A percentile compares a stretch with the other conserved stretches of the same genome.
Evolutionary conservation across 176 grass and related monocot genomes (phyloP).

Genomic region (Urochloa ruziziensis): DNA sequence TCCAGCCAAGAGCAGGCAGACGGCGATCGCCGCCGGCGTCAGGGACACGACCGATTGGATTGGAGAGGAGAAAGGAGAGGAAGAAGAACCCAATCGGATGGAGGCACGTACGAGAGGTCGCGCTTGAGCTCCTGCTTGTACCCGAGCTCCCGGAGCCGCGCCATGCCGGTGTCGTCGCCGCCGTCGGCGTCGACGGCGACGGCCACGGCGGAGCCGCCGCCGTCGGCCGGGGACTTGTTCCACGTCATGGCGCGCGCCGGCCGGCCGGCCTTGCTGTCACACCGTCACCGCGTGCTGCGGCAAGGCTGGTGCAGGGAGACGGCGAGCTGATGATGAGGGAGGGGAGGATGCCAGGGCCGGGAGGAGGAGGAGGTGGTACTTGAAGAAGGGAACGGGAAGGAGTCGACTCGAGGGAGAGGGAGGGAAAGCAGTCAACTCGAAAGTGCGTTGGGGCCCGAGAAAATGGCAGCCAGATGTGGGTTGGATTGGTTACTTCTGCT

Average conservation of each 20-base stretch:
- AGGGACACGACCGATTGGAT: not conserved
- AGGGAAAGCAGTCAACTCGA: constrained; percentile 20
- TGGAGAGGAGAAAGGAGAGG: not conserved
- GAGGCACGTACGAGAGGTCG: constrained; percentile 65
- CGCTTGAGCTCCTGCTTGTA: constrained; percentile 98
- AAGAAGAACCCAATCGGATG: too few relatives aligned
- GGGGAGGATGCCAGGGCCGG: not conserved
- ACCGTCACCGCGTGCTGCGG: not conserved
- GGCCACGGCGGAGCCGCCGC: not conserved
- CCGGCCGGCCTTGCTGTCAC: not conserved
- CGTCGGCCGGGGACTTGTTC: constrained; percentile 20
- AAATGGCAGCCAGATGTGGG: not conserved
- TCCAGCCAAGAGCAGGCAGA: too few relatives aligned
- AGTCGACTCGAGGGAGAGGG: not conserved
- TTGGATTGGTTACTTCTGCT: not conserved
- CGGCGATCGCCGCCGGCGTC: not conserved
- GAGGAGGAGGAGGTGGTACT: not conserved
- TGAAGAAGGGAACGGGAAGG: not conserved
- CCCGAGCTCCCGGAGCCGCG: constrained; percentile 71
- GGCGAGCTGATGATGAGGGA: not conserved
- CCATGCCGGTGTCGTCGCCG: constrained; percentile 53
- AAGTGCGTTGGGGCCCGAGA: not conserved
- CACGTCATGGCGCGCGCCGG: constrained; percentile 32
- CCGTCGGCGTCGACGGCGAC: not conserved
- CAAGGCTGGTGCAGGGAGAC: not conserved